A percentile compares a stretch with the other conserved stretches of the same genome.
Evolutionary conservation across 306 rosid genomes (phyloP).

Genomic region (Cucurbita maxima): DNA sequence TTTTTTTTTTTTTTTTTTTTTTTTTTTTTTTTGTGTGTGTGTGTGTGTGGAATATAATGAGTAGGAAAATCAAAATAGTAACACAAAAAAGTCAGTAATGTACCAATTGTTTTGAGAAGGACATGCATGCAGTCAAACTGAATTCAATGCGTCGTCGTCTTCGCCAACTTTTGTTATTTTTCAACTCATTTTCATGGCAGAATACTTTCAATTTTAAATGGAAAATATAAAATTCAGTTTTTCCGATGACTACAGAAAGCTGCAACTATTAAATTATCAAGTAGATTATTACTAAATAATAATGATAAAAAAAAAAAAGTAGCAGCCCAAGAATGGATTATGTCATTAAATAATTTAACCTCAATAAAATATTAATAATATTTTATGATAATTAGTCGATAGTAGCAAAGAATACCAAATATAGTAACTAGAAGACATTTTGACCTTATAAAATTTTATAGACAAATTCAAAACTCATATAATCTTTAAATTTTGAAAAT

Average conservation of each 20-base stretch:
- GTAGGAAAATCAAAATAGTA: not conserved
- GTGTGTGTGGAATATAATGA: not conserved
- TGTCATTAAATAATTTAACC: not conserved
- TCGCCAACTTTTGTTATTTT: slow-evolving; percentile 8
- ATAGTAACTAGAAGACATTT: too few species aligned
- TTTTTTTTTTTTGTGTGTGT: not conserved
- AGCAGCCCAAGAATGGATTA: not conserved
- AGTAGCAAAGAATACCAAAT: too few species aligned
- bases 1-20: not conserved
- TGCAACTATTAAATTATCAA: not conserved
- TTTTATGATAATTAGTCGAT: not conserved
- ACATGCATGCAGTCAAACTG: slow-evolving; percentile 2
- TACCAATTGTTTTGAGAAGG: not conserved
- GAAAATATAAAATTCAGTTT: not conserved
- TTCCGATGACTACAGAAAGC: not conserved
- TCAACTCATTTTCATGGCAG: slow-evolving; percentile 4
- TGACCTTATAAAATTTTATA: too few species aligned
- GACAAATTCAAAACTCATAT: too few species aligned
- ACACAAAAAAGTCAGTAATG: not conserved
- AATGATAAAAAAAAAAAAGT: too few species aligned
- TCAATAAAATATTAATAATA: not conserved
- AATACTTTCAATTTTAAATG: not conserved
- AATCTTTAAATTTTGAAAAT: too few species aligned
- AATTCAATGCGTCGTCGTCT: not conserved
- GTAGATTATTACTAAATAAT: not conserved